phyloP scores from a whole-genome alignment of 23 red algal genomes.

The Pyropia haitanensis region DNA sequence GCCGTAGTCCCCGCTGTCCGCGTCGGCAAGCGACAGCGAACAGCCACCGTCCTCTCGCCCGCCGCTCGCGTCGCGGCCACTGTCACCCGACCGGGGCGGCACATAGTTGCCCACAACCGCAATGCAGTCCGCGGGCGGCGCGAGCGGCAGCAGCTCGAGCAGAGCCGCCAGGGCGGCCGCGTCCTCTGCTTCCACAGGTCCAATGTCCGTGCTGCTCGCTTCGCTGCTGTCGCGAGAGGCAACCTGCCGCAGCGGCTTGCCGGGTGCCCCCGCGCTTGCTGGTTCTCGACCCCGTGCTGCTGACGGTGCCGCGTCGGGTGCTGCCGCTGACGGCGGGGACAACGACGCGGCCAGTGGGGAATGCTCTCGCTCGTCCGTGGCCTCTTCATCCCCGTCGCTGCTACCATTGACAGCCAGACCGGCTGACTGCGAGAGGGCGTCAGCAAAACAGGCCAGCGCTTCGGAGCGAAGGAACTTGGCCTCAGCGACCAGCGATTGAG shows the following conservation, averaged over 20 bases:
- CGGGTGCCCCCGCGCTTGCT: not conserved
- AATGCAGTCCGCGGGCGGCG: too few species aligned
- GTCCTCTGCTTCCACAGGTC: too few species aligned
- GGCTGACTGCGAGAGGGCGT: conserved; percentile 26
- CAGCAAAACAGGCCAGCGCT: conserved; percentile 25
- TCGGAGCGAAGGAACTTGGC: conserved; percentile 53
- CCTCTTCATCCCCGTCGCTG: not conserved
- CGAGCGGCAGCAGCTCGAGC: too few species aligned
- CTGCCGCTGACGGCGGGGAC: not conserved
- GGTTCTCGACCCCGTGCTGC: not conserved
- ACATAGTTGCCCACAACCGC: too few species aligned
- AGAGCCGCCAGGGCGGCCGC: too few species aligned
- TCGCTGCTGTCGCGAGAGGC: not conserved
- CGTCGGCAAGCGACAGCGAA: not conserved
- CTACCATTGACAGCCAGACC: conserved; percentile 11
- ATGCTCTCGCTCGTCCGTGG: not conserved
- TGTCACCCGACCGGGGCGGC: too few species aligned
- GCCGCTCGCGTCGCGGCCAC: too few species aligned
- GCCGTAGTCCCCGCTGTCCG: not conserved
- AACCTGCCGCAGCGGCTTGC: not conserved
- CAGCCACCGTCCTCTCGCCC: too few species aligned
- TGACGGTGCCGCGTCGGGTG: not conserved
- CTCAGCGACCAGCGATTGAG: conserved; percentile 64
- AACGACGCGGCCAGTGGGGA: too few species aligned
- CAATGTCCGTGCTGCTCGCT: not conserved